Evolutionary conservation across 768 basidiomycete species (phyloP), one percentile per base, ranked within the genome.

Genomic region (Cystoderma amianthinum): DNA sequence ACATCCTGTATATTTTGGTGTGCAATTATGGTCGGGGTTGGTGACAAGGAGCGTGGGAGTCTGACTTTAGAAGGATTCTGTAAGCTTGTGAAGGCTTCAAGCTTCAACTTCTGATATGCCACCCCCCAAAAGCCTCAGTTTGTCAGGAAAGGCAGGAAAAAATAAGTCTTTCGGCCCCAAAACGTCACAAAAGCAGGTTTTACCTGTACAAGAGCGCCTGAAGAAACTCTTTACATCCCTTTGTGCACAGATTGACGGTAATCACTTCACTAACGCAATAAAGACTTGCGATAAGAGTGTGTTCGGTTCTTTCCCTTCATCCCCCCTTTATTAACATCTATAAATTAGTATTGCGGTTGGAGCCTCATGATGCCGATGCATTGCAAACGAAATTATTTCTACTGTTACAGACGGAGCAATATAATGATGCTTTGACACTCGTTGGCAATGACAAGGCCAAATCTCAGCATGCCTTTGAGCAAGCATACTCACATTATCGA

Each of bases 261-360:
- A 85, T 1, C 81, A 93, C 63, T 82, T 90, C 56, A 61, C 65
- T 33, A 91, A 90, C 52, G 91, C 90, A 19, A 73, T 92, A 55
- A 89, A 83, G 73, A 93, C 92, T 47, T 93, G 89, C 67, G 84
- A 91, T 62, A 92, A 90, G 69, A 85, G 93, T 90, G 52, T 44
- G 79, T 69, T 39, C 20, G 28, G 44, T 41, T 56, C 45, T 53
- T 44, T 32, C 44, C 45, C 44, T 42, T 38, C 17, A 48, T 37
- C 32, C 12, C 20, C 20, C 19, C 16, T 32, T 16, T 21, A 5
- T 22, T 7, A 21, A 13, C 48, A n/a, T n/a, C n/a, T n/a, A n/a
- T n/a, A n/a, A n/a, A n/a, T n/a, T n/a, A 95, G 93, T 94, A 46
- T 70, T 93, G 33, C 68, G 73, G 13, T 61, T 92, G 21, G 70